Evolutionary conservation across 345 rosid genomes (phyloP).

Genomic region (Litchi chinensis): DNA sequence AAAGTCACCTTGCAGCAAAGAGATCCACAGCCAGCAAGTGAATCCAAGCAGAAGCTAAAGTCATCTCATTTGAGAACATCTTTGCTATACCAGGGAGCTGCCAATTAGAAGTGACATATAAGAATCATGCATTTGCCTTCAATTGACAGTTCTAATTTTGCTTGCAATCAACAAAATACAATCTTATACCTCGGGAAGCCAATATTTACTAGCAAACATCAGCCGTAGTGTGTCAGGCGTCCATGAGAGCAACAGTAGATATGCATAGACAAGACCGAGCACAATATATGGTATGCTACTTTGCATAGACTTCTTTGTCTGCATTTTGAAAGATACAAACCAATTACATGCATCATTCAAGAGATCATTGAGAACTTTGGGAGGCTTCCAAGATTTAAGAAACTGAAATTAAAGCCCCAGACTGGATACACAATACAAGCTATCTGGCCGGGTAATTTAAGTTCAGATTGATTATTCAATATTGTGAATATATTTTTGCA

Average conservation of each 20-base stretch:
- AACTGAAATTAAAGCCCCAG: background rate
- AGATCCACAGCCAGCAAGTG: conserved; percentile 85
- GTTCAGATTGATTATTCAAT: background rate
- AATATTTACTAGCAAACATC: conserved; percentile 78
- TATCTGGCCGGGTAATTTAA: background rate
- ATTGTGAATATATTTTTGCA: background rate
- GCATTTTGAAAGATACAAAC: conserved; percentile 23
- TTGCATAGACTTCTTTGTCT: conserved; percentile 81
- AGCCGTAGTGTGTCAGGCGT: conserved; percentile 66
- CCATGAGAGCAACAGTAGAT: conserved; percentile 85
- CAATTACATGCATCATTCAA: background rate
- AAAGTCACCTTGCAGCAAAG: conserved; percentile 79
- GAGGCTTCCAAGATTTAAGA: conserved; percentile 1
- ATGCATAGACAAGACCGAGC: conserved; percentile 73
- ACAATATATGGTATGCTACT: conserved; percentile 63
- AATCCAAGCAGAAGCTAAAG: conserved; percentile 96
- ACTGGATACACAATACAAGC: background rate
- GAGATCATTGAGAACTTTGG: background rate
- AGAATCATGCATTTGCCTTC: background rate
- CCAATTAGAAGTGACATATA: background rate
- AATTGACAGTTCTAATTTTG: background rate
- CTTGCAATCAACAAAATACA: background rate
- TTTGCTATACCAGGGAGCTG: conserved; percentile 83
- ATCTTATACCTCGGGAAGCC: conserved; percentile 79
- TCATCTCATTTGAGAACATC: conserved; percentile 85